Evolutionary conservation across 306 rosid species (phyloP).

Genomic region (Senna tora): DNA sequence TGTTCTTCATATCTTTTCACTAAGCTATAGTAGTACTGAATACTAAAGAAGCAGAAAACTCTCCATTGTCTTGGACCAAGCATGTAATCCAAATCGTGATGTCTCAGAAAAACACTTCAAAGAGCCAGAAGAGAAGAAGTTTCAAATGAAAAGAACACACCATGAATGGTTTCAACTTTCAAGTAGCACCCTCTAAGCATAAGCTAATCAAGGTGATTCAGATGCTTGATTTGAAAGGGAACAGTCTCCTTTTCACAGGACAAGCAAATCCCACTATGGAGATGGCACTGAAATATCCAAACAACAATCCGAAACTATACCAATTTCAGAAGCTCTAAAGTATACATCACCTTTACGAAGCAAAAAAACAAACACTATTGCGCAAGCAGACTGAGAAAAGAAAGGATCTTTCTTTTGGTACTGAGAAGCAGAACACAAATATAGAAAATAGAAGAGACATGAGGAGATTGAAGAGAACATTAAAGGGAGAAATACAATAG

Average conservation of each 20-base stretch:
- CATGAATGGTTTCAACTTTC: constrained; percentile 44
- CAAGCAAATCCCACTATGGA: constrained; percentile 39
- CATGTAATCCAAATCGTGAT: constrained; percentile 53
- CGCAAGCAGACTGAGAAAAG: constrained; percentile 44
- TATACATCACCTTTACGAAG: constrained; percentile 44
- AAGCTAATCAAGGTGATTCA: constrained; percentile 49
- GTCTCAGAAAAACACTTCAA: constrained; percentile 42
- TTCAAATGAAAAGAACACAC: constrained; percentile 50
- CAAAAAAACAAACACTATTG: constrained; percentile 34
- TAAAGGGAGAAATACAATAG: constrained; percentile 39
- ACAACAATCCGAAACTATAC: constrained; percentile 36
- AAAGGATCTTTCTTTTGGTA: constrained; percentile 50
- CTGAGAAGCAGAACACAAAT: constrained; percentile 37
- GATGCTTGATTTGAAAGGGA: constrained; percentile 51
- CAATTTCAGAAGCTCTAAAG: constrained; percentile 44
- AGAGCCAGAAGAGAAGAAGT: constrained; percentile 39
- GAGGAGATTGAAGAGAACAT: constrained; percentile 35
- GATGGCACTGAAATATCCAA: constrained; percentile 38
- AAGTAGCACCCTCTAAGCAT: constrained; percentile 50
- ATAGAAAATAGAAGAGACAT: constrained; percentile 46
- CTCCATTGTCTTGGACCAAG: constrained; percentile 75
- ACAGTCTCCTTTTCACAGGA: constrained; percentile 37
- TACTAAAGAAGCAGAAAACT: constrained; percentile 58
- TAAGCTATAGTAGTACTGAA: constrained; percentile 37
- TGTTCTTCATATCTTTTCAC: constrained; percentile 77